Base-by-base conservation (phyloP, 2,329 filamentous ascomycete species). In the Clonostachys solani region DNA sequence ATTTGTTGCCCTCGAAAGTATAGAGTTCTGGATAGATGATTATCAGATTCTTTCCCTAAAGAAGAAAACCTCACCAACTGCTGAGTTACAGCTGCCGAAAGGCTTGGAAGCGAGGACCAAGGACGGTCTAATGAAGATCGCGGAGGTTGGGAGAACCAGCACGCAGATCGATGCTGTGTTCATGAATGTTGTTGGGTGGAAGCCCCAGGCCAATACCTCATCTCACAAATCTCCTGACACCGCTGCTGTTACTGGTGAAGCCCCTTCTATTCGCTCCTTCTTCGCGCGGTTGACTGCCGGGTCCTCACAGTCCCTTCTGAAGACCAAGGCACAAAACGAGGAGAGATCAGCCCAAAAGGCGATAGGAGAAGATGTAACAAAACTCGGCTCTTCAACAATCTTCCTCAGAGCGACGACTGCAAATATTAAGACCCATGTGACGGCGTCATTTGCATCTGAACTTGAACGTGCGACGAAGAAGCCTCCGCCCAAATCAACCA, bases 381-480 rank as follows among this genome's bases (percentile, higher is more conserved):
- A 80, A 9, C 66, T 77, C 23, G 87, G 84, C 6, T 85, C 79
- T 0, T 87, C 90, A 1, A 89, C 86, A 15, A 92, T 97, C 33
- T 97, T 96, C 62, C 73, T 99, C 17, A 81, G 91, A 43, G 87
- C 95, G 17, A 96, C 88, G 42, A 92, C 91, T 9, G 92, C 92
- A 33, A 80, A 81, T 42, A 84, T 97, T 33, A 80, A 83, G 56
- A 95, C 92, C 1, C 87, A 80, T 42, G 84, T 96, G 1, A 74
- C 80, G 17, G 70, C 79, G 33, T 81, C 76, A 37, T 90, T 97
- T 57, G 84, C 90, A 4, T 78, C 84, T 2, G 95, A 99, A 62
- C 79, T 99, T 12, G 91, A 97, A 68, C 83, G 95, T 51, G 94
- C 95, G 15, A 99, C 95, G 1, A 96, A 97, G 69, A 99, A 99